Base-by-base conservation (phyloP, 257 asterid species). In the Agastache rugosa region DNA sequence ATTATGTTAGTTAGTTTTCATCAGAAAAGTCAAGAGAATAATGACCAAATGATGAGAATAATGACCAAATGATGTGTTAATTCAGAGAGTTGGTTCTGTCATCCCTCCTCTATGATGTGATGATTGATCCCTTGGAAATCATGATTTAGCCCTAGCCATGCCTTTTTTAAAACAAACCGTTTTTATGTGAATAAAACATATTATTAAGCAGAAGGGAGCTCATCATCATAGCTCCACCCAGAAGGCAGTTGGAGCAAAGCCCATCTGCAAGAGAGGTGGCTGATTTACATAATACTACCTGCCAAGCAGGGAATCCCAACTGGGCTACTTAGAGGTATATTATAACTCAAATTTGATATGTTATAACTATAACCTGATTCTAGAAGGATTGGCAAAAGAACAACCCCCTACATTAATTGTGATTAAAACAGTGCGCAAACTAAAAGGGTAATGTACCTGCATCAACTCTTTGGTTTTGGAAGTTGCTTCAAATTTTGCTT, bases 401-500 rank as follows among this genome's bases (percentile, higher is more conserved):
- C 67, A 19, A 25, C 67, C 50, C 42, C 44, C 25, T 55, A 17
- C 41, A 70, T 70, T 16, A 31, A 44, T 16, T 77, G 20, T 12
- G 29, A 76, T 16, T 29, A 39, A 53, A 41, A 53, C 50, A 47
- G 56, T 9, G 31, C 9, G 68, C 11, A 53, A 27, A 53, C 31
- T 4, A 17, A 66, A 67, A 76, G 14, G 34, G 35, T 58, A 62
- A 20, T 44, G 60, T 81, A 91, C 99, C 98, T 90, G 90, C 79
- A 80, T 75, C 77, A 94, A 77, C 86, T 89, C 96, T 62, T 80
- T 90, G 75, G 77, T 79, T 79, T 78, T 90, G 60, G 88, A 83
- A 37, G 87, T 74, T 63, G 92, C 93, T 87, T 92, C 97, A 71
- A 69, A 80, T 85, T 90, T 92, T 74, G 97, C 89, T 81, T 84